Evolutionary conservation across 2,329 filamentous ascomycete genomes (phyloP).

Genomic region (Fusarium bactridioides): DNA sequence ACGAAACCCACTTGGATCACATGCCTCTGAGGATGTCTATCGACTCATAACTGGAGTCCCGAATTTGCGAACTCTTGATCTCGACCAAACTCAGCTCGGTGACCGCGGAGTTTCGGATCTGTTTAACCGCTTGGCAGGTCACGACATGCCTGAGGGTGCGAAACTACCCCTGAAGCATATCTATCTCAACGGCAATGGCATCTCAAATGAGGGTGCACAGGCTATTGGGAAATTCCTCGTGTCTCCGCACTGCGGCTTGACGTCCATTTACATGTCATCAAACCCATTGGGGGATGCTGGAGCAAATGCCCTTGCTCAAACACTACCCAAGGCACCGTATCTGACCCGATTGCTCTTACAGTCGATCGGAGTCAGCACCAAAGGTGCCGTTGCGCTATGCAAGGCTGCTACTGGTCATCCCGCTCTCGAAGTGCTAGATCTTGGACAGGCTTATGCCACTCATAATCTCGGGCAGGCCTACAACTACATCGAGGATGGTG

Average conservation of each 20-base stretch:
- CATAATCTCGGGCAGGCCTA: constrained; percentile 55
- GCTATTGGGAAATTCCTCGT: constrained; percentile 47
- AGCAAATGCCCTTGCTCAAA: constrained; percentile 41
- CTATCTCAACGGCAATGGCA: constrained; percentile 50
- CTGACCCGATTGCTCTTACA: constrained; percentile 51
- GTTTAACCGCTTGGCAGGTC: constrained; percentile 49
- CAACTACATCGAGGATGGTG: constrained; percentile 55
- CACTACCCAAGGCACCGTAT: constrained; percentile 45
- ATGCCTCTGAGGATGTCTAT: constrained; percentile 51
- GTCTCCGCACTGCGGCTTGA: constrained; percentile 45
- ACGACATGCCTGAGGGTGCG: constrained; percentile 40
- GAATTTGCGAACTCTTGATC: constrained; percentile 58
- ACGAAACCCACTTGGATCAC: constrained; percentile 58
- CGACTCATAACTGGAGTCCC: constrained; percentile 53
- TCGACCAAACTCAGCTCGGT: constrained; percentile 62
- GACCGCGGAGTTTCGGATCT: constrained; percentile 55
- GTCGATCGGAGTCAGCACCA: constrained; percentile 54
- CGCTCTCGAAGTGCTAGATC: constrained; percentile 49
- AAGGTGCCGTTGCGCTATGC: constrained; percentile 50
- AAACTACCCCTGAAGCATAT: constrained; percentile 47
- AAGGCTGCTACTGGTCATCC: constrained; percentile 47
- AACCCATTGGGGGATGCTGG: constrained; percentile 50
- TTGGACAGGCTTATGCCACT: constrained; percentile 58
- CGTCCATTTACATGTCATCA: constrained; percentile 49
- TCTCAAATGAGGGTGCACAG: constrained; percentile 42